Evolutionary conservation across 495 filamentous ascomycete species (phyloP).

Genomic region (Penicillium parvum): DNA sequence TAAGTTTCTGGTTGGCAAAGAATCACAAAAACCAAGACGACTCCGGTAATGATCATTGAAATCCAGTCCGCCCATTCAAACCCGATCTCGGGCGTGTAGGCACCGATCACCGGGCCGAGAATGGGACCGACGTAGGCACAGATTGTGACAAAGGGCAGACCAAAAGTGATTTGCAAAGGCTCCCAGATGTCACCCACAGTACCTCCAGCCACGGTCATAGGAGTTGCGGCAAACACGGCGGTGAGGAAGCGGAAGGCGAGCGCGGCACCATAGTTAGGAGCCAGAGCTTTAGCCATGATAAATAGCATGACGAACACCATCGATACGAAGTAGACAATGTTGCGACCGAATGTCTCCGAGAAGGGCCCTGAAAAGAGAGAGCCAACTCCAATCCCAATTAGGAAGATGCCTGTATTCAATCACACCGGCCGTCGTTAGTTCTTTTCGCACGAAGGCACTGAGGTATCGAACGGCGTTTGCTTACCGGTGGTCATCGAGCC

Average conservation of each 20-base stretch:
- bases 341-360: constrained; percentile 53
- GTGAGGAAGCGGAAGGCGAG: constrained; percentile 44
- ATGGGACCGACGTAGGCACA: constrained; percentile 35
- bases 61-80: constrained; percentile 46
- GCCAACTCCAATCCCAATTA: constrained; percentile 55
- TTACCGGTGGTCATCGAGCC: constrained; percentile 38
- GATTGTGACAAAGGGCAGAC: constrained; percentile 39
- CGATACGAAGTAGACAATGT: constrained; percentile 51
- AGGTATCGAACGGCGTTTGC: not conserved
- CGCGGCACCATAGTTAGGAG: constrained; percentile 41
- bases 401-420: constrained; percentile 35
- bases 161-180: constrained; percentile 36
- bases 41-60: constrained; percentile 38
- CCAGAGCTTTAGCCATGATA: constrained; percentile 42
- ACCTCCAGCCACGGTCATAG: constrained; percentile 43
- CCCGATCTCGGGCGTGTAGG: constrained; percentile 36
- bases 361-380: constrained; percentile 44
- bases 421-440: too few relatives aligned
- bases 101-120: constrained; percentile 40
- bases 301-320: constrained; percentile 43
- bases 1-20: constrained; percentile 46
- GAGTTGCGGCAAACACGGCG: constrained; percentile 43
- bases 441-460: not conserved
- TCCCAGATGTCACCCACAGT: constrained; percentile 42
- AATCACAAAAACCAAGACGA: constrained; percentile 29